Conservation (phyloP, 257 asterid genomes). For the Plectranthus barbatus region DNA sequence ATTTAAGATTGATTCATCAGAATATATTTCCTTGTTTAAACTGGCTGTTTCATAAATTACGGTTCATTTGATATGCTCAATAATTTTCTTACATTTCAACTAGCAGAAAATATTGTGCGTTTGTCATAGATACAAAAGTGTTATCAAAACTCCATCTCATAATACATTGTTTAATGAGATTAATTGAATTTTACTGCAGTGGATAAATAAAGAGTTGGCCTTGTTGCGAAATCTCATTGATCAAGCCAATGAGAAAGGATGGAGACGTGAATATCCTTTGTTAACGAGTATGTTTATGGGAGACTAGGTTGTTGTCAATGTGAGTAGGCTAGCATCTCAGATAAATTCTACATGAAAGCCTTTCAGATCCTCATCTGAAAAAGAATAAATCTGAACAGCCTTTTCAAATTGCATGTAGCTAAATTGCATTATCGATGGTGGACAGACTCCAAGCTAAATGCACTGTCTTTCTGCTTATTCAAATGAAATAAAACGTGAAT, state of each 20-base stretch:
- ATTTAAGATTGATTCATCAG: neutral
- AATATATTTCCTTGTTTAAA: neutral
- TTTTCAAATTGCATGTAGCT: neutral
- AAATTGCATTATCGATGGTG: neutral
- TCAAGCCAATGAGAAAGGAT: conserved; percentile 77
- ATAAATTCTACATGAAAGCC: neutral
- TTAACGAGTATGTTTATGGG: conserved; percentile 9
- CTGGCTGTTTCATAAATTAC: neutral
- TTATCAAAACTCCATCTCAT: neutral
- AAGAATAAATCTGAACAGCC: neutral
- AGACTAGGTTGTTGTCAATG: neutral
- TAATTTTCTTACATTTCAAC: neutral
- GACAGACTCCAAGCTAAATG: neutral
- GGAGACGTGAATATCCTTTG: conserved; percentile 90
- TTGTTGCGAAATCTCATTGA: conserved; percentile 37
- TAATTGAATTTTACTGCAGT: conserved; percentile 31
- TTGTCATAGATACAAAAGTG: neutral
- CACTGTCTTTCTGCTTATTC: neutral
- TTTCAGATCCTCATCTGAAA: neutral
- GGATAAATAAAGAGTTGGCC: conserved; percentile 59
- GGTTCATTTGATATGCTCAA: neutral
- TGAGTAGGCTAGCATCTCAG: neutral
- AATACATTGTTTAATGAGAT: conserved; percentile 10
- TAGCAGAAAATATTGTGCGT: neutral
- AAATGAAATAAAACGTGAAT: neutral